phyloP scores from a whole-genome alignment of 1,139 yeast genomes.

The Meyerozyma smithsonii region DNA sequence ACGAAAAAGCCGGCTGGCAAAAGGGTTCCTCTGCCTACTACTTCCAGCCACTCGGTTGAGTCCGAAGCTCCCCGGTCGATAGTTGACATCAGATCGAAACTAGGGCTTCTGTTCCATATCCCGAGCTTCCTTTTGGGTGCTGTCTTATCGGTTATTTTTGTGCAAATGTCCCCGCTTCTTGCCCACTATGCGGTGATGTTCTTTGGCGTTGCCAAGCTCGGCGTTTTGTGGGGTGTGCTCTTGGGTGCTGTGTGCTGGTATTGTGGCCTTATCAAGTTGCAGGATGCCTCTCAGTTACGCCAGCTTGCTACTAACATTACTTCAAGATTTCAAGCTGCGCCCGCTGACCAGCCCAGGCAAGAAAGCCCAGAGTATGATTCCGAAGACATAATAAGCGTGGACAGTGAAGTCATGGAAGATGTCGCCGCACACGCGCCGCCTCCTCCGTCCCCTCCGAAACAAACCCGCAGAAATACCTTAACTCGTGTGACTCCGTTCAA shows the following conservation, averaged over 20 bases:
- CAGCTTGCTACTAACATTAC: conserved; percentile 8
- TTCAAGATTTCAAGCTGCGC: conserved; percentile 6
- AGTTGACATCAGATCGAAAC: conserved; percentile 4
- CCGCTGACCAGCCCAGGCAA: neutral
- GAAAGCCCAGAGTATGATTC: neutral
- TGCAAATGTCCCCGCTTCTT: conserved; percentile 19
- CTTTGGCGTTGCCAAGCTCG: conserved; percentile 20
- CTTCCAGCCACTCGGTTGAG: neutral
- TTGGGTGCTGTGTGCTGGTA: conserved; percentile 28
- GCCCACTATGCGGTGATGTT: conserved; percentile 16
- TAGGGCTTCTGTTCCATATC: conserved; percentile 17
- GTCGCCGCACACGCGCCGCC: neutral
- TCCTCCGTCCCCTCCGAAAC: conserved; percentile 8
- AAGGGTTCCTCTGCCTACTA: neutral
- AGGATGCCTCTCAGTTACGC: conserved; percentile 15
- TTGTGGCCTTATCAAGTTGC: conserved; percentile 23
- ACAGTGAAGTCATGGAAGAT: neutral
- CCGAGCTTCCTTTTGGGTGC: conserved; percentile 34
- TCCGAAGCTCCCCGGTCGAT: neutral
- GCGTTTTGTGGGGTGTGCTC: conserved; percentile 22
- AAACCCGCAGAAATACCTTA: conserved; percentile 16
- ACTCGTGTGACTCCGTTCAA: conserved; percentile 24
- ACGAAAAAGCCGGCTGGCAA: neutral
- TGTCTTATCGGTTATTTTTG: conserved; percentile 17
- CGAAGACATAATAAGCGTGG: neutral